Evolutionary conservation across 352 stramenopile genomes (phyloP).

Genomic region (Phytophthora kernoviae): DNA sequence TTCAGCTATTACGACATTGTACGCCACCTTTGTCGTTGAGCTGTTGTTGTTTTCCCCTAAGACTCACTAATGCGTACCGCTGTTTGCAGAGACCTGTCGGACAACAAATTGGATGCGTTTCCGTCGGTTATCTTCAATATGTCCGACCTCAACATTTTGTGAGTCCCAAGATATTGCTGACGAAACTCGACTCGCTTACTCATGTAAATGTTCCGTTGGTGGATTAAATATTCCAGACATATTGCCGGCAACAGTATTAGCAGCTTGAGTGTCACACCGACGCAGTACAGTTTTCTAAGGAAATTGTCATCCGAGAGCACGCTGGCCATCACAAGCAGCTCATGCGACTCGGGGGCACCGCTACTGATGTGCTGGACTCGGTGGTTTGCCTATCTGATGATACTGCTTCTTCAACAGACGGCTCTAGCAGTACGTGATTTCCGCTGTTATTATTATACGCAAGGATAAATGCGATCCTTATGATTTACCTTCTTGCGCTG

Average conservation of each 20-base stretch:
- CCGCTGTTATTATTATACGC: background rate
- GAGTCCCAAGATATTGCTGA: slow-evolving; percentile 11
- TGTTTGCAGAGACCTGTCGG: slow-evolving; percentile 46
- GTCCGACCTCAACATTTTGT: slow-evolving; percentile 70
- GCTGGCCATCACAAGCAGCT: slow-evolving; percentile 41
- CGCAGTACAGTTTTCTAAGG: slow-evolving; percentile 53
- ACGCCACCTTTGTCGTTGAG: slow-evolving; percentile 5
- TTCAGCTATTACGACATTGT: slow-evolving; percentile 48
- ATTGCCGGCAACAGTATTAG: slow-evolving; percentile 63
- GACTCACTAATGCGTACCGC: background rate
- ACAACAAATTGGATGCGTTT: slow-evolving; percentile 65
- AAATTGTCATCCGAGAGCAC: slow-evolving; percentile 45
- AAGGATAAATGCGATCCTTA: background rate
- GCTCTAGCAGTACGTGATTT: slow-evolving; percentile 23
- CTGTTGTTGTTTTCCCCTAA: background rate
- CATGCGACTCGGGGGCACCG: slow-evolving; percentile 39
- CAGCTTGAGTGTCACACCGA: slow-evolving; percentile 44
- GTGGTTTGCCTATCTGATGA: slow-evolving; percentile 56
- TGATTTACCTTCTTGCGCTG: background rate
- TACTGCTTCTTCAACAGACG: slow-evolving; percentile 15
- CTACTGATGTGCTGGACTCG: slow-evolving; percentile 52
- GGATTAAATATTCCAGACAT: slow-evolving; percentile 28
- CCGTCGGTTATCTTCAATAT: slow-evolving; percentile 68
- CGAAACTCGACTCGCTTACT: slow-evolving; percentile 2
- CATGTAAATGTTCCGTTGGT: background rate